Percentiles rank a stretch among this genome's conserved stretches.
Conservation (phyloP, 257 asterid species). For the Linaria vulgaris region DNA sequence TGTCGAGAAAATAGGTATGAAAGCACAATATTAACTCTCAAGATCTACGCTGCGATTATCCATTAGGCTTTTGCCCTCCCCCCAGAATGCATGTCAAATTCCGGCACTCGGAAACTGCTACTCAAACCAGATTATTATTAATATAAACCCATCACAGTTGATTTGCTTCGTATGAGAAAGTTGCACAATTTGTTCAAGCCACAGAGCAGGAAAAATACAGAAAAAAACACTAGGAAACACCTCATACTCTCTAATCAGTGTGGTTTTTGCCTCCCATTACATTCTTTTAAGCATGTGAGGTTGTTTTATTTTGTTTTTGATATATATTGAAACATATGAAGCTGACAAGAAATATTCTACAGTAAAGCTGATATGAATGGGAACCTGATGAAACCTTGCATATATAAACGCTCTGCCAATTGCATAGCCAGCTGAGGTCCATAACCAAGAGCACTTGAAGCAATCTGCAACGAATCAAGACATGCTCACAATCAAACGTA, state of each 20-base stretch:
- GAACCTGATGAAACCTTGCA: slow-evolving; percentile 93
- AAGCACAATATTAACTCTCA: too few species aligned
- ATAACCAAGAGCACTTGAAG: slow-evolving; percentile 89
- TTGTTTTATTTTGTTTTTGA: background rate
- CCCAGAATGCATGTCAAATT: slow-evolving; percentile 1
- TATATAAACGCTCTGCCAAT: slow-evolving; percentile 89
- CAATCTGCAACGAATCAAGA: slow-evolving; percentile 58
- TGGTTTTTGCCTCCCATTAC: slow-evolving; percentile 15
- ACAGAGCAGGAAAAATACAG: too few species aligned
- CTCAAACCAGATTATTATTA: background rate
- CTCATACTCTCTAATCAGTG: slow-evolving; percentile 2
- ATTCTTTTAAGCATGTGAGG: slow-evolving; percentile 9
- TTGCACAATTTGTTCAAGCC: background rate
- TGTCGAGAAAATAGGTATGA: too few species aligned
- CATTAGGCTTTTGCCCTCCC: too few species aligned
- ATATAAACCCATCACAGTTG: background rate
- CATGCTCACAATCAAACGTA: slow-evolving; percentile 16
- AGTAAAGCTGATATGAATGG: slow-evolving; percentile 18
- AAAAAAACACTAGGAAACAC: background rate
- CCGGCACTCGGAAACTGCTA: slow-evolving; percentile 14
- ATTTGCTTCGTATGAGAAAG: slow-evolving; percentile 7
- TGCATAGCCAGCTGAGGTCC: slow-evolving; percentile 95
- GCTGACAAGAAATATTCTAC: slow-evolving; percentile 10
- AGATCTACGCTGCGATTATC: too few species aligned
- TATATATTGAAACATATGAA: background rate